Base-by-base conservation (phyloP, 164 flowering plant species). In the Pachysandra terminalis region DNA sequence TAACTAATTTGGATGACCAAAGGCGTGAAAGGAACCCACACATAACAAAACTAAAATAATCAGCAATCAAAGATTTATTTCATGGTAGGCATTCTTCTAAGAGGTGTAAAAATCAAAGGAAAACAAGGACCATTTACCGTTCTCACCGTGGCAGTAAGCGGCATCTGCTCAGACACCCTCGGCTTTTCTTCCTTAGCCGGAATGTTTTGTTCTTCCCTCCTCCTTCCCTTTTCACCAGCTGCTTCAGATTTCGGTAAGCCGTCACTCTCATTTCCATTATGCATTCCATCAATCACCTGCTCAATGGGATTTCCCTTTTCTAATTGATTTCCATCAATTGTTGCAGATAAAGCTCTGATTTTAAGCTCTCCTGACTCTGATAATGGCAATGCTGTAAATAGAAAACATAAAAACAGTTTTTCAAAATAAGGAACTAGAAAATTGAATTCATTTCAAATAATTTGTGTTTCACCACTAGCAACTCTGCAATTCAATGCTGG, bases 271-370 rank as follows among this genome's bases (percentile, higher is more conserved):
- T 63, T 56, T 58, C 22, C 61, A 59, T 67, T 64, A 61, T 25
- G 56, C 27, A 56, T 56, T 48, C 10, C 64, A 62, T 80, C 78
- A 52, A 81, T 88, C 16, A 85, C 89, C 75, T 77, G 82, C 56
- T 72, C 77, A 64, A 93, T 91, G 56, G 80, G 76, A 59, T 81
- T 81, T 37, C 76, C 85, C 45, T 63, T 69, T 62, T 68, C 73
- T 60, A 81, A 58, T 24, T 62, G 71, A 60, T 59, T 68, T 64
- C 27, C 79, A 2, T 75, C 81, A 32, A 45, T 45, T 12, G 51
- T 45, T 4, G 90, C 77, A 32, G 86, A 88, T 52, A 86, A 76
- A 15, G 81, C 85, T 72, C 91, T 69, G 66, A 81, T 74, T 60
- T 74, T 81, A 70, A 81, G 87, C 72, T 87, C 89, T 59, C 62